A percentile compares a stretch with the other conserved stretches of the same genome.
Conservation (phyloP, 306 rosid species). For the Fragaria nilgerrensis region DNA sequence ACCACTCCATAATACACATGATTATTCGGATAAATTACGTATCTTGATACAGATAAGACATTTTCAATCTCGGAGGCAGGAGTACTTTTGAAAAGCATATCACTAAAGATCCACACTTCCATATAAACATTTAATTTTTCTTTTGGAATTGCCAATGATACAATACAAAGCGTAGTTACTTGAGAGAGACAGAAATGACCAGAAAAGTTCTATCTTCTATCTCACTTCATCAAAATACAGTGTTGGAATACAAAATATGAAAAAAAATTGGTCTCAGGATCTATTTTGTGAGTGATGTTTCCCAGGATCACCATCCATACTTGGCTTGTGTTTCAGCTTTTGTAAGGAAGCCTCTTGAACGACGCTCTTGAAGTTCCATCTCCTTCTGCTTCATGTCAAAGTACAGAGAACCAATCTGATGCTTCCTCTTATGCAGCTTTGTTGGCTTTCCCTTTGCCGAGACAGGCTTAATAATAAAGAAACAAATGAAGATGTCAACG, state of each 20-base stretch:
- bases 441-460: slow-evolving; percentile 79
- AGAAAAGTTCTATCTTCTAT: background rate
- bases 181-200: background rate
- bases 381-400: slow-evolving; percentile 94
- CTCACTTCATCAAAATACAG: slow-evolving; percentile 8
- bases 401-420: slow-evolving; percentile 80
- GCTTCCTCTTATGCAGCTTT: slow-evolving; percentile 93
- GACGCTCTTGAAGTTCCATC: slow-evolving; percentile 73
- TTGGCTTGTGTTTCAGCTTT: slow-evolving; percentile 97
- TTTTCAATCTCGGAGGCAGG: too few relatives aligned
- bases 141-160: background rate
- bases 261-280: slow-evolving; percentile 15
- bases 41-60: too few relatives aligned
- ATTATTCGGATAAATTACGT: too few relatives aligned
- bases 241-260: slow-evolving; percentile 5
- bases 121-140: background rate
- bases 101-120: too few relatives aligned
- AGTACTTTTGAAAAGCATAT: too few relatives aligned
- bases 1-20: too few relatives aligned
- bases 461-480: slow-evolving; percentile 45
- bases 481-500: background rate
- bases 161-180: background rate
- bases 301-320: slow-evolving; percentile 83
- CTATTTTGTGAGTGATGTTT: slow-evolving; percentile 8
- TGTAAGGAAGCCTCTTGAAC: slow-evolving; percentile 82